Evolutionary conservation across 2,329 filamentous ascomycete genomes (phyloP), one percentile per base, ranked within the genome.

Genomic region (Bimuria novae-zelandiae): DNA sequence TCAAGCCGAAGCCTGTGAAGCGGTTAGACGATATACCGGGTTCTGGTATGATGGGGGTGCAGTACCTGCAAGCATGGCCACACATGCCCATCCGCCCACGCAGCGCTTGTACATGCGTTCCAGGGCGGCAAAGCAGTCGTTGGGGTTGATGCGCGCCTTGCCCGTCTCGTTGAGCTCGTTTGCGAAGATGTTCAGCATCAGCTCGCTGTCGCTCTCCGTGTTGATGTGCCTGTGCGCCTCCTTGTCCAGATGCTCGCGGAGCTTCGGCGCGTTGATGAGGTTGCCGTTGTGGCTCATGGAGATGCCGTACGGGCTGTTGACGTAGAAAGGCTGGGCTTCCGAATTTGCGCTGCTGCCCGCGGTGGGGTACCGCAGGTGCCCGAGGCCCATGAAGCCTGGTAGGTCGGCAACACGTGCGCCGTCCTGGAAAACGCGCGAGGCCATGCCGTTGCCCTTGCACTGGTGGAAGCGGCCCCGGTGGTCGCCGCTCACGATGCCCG

Each of bases 251-350:
- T 86, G 90, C 55, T 80, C 76, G 71, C 84, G 85, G 42, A 95
- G 79, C 47, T 89, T 85, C 1, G 81, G 80, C 4, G 87, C 84
- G 69, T 95, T 91, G 78, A 95, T 89, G 41, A 96, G 80, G 75
- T 96, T 96, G 55, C 92, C 92, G 68, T 96, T 96, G 76, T 94
- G 88, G 19, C 87, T 84, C 70, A 94, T 83, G 67, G 83, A 89
- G 64, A 95, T 88, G 42, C 91, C 91, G 69, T 91, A 94, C 1
- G 90, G 90, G 57, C 78, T 80, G 78, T 96, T 96, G 65, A 94
- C 90, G 70, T 94, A 96, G 75, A 97, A 96, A 0, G 92, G 92
- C 75, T 96, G 92, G 10, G 90, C 90, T 75, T 96, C 91, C 7
- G 90, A 87, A 67, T 90, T 93, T 53, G 85, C 85, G 61, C 88